phyloP scores from a whole-genome alignment of 2,329 filamentous ascomycete genomes.

The Aureobasidium sp. region DNA sequence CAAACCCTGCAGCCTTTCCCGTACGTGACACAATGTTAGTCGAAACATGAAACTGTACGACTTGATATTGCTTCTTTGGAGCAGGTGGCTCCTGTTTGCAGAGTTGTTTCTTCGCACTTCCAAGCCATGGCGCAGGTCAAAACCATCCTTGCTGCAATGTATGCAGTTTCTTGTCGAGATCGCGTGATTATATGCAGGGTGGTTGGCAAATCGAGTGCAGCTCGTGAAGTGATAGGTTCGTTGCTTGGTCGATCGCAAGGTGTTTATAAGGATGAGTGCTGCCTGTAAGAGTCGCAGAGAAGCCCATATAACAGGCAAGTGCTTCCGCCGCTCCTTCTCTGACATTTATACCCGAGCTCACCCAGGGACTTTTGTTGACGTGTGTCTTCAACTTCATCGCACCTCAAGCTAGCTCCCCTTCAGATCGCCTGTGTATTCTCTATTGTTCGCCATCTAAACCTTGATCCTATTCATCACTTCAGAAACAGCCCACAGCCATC shows the following conservation, averaged over 20 bases:
- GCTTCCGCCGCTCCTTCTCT: not conserved
- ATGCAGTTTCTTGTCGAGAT: not conserved
- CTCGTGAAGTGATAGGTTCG: not conserved
- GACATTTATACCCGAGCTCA: not conserved
- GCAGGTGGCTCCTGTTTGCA: not conserved
- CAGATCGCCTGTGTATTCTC: not conserved
- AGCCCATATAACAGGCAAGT: not conserved
- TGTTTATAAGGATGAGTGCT: not conserved
- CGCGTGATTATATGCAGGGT: conserved; percentile 10
- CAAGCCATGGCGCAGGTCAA: conserved; percentile 5
- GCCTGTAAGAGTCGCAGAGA: not conserved
- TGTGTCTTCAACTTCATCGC: not conserved
- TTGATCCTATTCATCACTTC: not conserved
- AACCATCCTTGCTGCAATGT: not conserved
- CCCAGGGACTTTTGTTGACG: not conserved
- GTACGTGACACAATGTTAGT: conserved; percentile 7
- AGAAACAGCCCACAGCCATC: not conserved
- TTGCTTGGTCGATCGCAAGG: not conserved
- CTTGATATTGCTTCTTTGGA: not conserved
- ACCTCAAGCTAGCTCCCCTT: not conserved
- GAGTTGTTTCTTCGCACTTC: not conserved
- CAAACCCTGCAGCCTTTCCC: not conserved
- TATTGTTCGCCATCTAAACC: not conserved
- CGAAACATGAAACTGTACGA: conserved; percentile 6
- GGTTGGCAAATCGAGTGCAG: not conserved